phyloP scores from a whole-genome alignment of 768 basidiomycete species.

The Dentipellis fragilis region DNA sequence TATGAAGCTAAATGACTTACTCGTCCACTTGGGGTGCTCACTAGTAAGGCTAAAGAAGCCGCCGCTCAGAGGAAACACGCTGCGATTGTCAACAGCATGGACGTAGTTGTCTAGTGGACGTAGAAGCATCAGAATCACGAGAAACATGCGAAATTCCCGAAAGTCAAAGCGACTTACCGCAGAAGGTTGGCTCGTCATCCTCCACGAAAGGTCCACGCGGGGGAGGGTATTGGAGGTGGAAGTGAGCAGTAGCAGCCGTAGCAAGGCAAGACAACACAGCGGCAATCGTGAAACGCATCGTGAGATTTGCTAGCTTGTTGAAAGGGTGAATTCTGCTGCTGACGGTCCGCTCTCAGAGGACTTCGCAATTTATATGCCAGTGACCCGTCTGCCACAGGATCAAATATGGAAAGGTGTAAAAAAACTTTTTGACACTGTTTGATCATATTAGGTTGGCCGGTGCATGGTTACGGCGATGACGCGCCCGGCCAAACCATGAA shows the following conservation, averaged over 20 bases:
- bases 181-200: slow-evolving; percentile 48
- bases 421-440: slow-evolving; percentile 8
- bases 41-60: slow-evolving; percentile 57
- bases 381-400: not conserved
- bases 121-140: not conserved
- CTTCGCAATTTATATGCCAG: not conserved
- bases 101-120: slow-evolving; percentile 49
- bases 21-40: slow-evolving; percentile 52
- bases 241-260: slow-evolving; percentile 55
- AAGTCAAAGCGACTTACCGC: slow-evolving; percentile 38
- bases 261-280: slow-evolving; percentile 28
- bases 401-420: slow-evolving; percentile 3
- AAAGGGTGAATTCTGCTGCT: not conserved
- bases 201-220: slow-evolving; percentile 65
- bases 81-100: slow-evolving; percentile 41
- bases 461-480: too few relatives aligned
- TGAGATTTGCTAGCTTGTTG: not conserved
- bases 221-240: slow-evolving; percentile 66
- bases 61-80: slow-evolving; percentile 54
- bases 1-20: slow-evolving; percentile 26
- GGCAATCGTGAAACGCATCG: slow-evolving; percentile 27
- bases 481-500: too few relatives aligned
- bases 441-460: not conserved
- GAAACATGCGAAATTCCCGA: not conserved
- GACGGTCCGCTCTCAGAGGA: not conserved